Evolutionary conservation across 2,329 filamentous ascomycete species (phyloP).

Genomic region (Juglanconis oblonga): DNA sequence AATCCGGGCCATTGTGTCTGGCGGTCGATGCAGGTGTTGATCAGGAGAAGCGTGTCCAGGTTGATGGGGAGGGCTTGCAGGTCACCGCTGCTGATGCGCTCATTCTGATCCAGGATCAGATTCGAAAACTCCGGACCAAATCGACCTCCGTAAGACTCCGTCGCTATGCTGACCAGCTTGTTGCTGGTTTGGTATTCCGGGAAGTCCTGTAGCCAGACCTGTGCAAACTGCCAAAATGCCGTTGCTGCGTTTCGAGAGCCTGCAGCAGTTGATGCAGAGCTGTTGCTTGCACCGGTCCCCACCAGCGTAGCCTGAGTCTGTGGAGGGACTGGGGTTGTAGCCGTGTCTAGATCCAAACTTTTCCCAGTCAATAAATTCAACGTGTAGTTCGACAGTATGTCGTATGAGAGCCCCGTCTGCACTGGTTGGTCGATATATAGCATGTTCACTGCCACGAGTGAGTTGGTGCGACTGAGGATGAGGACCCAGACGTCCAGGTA

Average conservation of each 20-base stretch:
- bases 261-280: slow-evolving; percentile 42
- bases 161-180: slow-evolving; percentile 21
- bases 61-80: too few species aligned
- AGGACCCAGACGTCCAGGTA: background rate
- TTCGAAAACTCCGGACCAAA: background rate
- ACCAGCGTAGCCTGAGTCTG: slow-evolving; percentile 35
- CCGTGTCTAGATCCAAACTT: slow-evolving; percentile 28
- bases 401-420: slow-evolving; percentile 22
- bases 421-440: slow-evolving; percentile 60
- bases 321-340: slow-evolving; percentile 33
- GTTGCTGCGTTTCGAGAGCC: slow-evolving; percentile 48
- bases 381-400: slow-evolving; percentile 13
- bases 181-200: slow-evolving; percentile 48
- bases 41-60: too few species aligned
- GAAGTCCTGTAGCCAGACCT: slow-evolving; percentile 53
- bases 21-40: too few species aligned
- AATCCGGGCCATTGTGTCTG: too few species aligned
- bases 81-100: too few species aligned
- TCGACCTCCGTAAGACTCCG: slow-evolving; percentile 18
- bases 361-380: too few species aligned
- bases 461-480: background rate
- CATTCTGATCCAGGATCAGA: too few species aligned
- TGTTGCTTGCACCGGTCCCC: slow-evolving; percentile 33
- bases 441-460: slow-evolving; percentile 26
- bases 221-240: slow-evolving; percentile 60